Evolutionary conservation across 208 protist genomes (phyloP).

Genomic region (Crithidia expoeki): DNA sequence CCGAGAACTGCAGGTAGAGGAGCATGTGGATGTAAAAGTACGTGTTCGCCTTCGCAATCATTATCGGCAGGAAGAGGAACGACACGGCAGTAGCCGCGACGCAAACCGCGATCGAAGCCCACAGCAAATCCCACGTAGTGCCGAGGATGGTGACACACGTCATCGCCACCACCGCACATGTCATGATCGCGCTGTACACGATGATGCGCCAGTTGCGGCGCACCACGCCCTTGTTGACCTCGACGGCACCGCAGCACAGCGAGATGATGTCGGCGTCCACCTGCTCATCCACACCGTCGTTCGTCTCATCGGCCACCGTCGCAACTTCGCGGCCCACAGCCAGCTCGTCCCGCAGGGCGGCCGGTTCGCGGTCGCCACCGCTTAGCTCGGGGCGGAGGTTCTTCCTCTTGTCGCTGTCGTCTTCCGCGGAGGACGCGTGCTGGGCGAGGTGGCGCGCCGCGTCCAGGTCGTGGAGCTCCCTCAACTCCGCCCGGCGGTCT

Average conservation of each 20-base stretch:
- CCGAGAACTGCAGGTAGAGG: conserved; percentile 51
- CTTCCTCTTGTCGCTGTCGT: no score
- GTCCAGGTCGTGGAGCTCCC: no score
- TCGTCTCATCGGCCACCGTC: conserved; percentile 3
- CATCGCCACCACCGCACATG: conserved; percentile 24
- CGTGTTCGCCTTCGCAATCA: conserved; percentile 47
- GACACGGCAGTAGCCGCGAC: conserved; percentile 20
- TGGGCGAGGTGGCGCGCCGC: no score
- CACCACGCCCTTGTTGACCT: conserved; percentile 32
- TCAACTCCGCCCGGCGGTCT: no score
- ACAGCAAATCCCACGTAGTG: conserved; percentile 17
- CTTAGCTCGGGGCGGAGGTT: no score
- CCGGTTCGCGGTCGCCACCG: no score
- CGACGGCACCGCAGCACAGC: conserved; percentile 16
- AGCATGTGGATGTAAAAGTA: conserved; percentile 46
- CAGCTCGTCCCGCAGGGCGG: not conserved
- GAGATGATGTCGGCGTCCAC: conserved; percentile 28
- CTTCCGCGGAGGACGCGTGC: no score
- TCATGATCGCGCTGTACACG: conserved; percentile 36
- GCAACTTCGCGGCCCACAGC: not conserved
- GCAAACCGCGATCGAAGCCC: conserved; percentile 12
- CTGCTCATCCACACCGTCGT: not conserved
- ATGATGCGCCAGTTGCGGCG: conserved; percentile 30
- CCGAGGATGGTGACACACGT: conserved; percentile 25
- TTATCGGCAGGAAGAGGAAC: conserved; percentile 31